Evolutionary conservation across 2,329 filamentous ascomycete species (phyloP).

Genomic region (Cryphonectria naterciae): DNA sequence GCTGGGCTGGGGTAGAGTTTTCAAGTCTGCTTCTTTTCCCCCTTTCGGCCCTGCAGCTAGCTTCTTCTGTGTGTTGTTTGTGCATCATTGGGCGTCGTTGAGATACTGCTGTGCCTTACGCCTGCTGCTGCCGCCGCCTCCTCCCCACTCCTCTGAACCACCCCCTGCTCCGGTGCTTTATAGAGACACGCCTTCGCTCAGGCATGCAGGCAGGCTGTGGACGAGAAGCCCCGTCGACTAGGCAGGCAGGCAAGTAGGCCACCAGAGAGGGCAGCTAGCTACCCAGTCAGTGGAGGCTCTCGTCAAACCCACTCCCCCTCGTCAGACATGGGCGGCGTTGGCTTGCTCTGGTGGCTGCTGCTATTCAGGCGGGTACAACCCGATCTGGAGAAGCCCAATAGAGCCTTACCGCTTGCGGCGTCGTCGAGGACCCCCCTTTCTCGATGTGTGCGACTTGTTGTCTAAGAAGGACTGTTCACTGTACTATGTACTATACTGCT

Average conservation of each 20-base stretch:
- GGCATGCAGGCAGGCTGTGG: neutral
- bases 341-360: neutral
- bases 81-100: conserved; percentile 23
- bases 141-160: neutral
- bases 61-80: conserved; percentile 19
- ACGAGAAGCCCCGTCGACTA: neutral
- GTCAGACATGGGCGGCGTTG: neutral
- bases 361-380: conserved; percentile 17
- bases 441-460: conserved; percentile 21
- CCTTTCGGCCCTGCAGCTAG: neutral
- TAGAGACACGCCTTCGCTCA: conserved; percentile 20
- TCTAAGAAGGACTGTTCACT: neutral
- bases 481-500: neutral
- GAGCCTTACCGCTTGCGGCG: conserved; percentile 18
- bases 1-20: neutral
- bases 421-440: conserved; percentile 15
- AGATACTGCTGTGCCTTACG: conserved; percentile 7
- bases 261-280: neutral
- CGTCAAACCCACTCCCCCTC: neutral
- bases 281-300: neutral
- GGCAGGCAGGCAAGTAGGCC: neutral
- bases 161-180: neutral
- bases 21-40: neutral
- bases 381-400: conserved; percentile 20
- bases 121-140: neutral